Evolutionary conservation across 495 filamentous ascomycete species (phyloP).

Genomic region (Aspergillus bridgeri): DNA sequence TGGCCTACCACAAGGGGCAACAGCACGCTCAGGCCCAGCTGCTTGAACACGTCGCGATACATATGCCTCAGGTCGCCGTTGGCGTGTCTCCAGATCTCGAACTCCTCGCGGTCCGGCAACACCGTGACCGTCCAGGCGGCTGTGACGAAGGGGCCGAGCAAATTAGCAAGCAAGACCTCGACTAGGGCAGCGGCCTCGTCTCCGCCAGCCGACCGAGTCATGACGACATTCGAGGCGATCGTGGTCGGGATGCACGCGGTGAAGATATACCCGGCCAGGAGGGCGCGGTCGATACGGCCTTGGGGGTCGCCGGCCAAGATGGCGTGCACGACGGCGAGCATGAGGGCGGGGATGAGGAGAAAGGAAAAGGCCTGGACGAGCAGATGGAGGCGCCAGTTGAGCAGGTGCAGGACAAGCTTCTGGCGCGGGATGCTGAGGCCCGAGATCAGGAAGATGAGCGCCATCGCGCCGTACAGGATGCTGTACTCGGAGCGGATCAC

Average conservation of each 20-base stretch:
- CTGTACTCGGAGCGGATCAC: slow-evolving; percentile 51
- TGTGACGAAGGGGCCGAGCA: slow-evolving; percentile 49
- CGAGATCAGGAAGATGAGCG: slow-evolving; percentile 52
- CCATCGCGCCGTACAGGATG: slow-evolving; percentile 52
- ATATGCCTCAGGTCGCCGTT: slow-evolving; percentile 43
- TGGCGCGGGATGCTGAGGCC: slow-evolving; percentile 51
- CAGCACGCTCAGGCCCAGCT: slow-evolving; percentile 48
- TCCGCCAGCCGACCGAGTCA: slow-evolving; percentile 52
- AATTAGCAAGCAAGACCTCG: slow-evolving; percentile 54
- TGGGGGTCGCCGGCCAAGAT: slow-evolving; percentile 44
- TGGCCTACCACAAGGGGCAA: slow-evolving; percentile 50
- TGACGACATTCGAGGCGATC: slow-evolving; percentile 57
- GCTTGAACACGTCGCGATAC: slow-evolving; percentile 52
- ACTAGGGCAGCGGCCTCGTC: slow-evolving; percentile 55
- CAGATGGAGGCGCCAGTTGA: slow-evolving; percentile 52
- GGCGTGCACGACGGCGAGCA: slow-evolving; percentile 43
- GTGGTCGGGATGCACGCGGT: slow-evolving; percentile 57
- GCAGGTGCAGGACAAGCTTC: slow-evolving; percentile 46
- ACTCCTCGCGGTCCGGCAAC: slow-evolving; percentile 39
- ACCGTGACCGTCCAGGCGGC: slow-evolving; percentile 50
- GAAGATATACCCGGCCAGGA: slow-evolving; percentile 52
- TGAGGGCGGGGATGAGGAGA: slow-evolving; percentile 46
- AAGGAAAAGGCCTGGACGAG: slow-evolving; percentile 51
- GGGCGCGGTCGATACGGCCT: slow-evolving; percentile 43
- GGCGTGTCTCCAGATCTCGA: slow-evolving; percentile 44